Base-by-base conservation (phyloP, 1,284 basidiomycete species). In the Farysia itapuensis region DNA sequence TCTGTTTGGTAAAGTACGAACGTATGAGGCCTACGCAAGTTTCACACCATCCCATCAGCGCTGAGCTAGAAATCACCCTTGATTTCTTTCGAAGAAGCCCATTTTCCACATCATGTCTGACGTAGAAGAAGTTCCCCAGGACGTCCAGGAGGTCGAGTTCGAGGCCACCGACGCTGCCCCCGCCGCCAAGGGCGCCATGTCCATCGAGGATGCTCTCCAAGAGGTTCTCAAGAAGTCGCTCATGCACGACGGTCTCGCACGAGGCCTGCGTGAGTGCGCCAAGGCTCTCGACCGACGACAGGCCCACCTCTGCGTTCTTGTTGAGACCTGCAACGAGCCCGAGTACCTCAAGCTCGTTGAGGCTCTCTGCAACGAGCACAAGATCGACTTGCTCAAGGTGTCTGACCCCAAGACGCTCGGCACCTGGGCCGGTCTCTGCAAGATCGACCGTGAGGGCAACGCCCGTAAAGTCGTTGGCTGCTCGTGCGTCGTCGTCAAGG, bases 291-390 rank as follows among this genome's bases (percentile, higher is more conserved):
- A 98, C 85, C 93, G 93, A 82, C 88, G 92, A 75, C 90, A 95
- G 84, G 94, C 94, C 50, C 94, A 97, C 81, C 85, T 98, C 52
- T 97, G 94, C 81, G 93, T 98, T 63, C 88, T 98, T 77, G 92
- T 96, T 79, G 94, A 98, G 86, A 92, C 91, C 56, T 95, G 92
- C 84, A 94, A 89, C 57, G 94, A 97, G 83, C 90, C 92, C 73
- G 94, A 96, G 82, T 97, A 98, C 85, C 89, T 96, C 84, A 97
- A 97, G 84, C 90, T 98, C 82, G 95, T 97, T 72, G 93, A 97
- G 82, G 94, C 93, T 43, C 90, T 97, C 78, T 97, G 94, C 80
- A 90, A 90, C 70, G 93, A 96, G 83, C 90, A 96, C 86, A 92
- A 92, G 81, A 96, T 97, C 82, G 92, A 94, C 84, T 82, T 97